Percentiles rank a stretch among this genome's conserved stretches.
phyloP scores from a whole-genome alignment of 164 flowering plant species.

The Berberis vulgaris region DNA sequence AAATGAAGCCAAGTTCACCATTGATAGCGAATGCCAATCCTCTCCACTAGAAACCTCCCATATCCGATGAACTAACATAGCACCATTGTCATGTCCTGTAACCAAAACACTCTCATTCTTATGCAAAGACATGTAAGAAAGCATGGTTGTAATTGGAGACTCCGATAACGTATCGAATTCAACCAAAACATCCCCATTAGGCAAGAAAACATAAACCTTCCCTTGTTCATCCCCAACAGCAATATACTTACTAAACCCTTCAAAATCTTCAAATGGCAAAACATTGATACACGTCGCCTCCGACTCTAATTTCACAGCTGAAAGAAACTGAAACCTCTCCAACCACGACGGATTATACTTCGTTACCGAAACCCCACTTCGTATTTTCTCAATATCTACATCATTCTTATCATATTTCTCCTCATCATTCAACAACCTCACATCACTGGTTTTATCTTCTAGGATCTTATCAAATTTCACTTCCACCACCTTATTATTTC shows the following conservation, averaged over 20 bases:
- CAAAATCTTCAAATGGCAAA: conserved; percentile 72
- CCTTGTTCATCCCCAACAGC: conserved; percentile 86
- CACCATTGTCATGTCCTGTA: conserved; percentile 76
- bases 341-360: conserved; percentile 86
- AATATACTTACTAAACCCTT: conserved; percentile 77
- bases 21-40: conserved; percentile 52
- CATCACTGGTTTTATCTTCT: not conserved
- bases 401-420: conserved; percentile 5
- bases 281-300: conserved; percentile 60
- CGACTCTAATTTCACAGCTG: conserved; percentile 76
- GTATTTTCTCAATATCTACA: conserved; percentile 12
- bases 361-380: conserved; percentile 41
- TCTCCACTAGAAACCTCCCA: conserved; percentile 68
- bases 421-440: conserved; percentile 4
- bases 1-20: conserved; percentile 40
- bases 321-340: conserved; percentile 78
- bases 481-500: conserved; percentile 2
- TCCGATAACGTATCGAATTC: conserved; percentile 44
- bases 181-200: conserved; percentile 70
- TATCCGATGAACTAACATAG: conserved; percentile 47
- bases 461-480: not conserved
- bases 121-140: conserved; percentile 58
- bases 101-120: conserved; percentile 81
- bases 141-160: conserved; percentile 59
- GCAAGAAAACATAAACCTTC: conserved; percentile 54